Percentiles rank a stretch among this genome's conserved stretches.
Evolutionary conservation across 2,329 filamentous ascomycete genomes (phyloP).

Genomic region (Fusarium sp.): DNA sequence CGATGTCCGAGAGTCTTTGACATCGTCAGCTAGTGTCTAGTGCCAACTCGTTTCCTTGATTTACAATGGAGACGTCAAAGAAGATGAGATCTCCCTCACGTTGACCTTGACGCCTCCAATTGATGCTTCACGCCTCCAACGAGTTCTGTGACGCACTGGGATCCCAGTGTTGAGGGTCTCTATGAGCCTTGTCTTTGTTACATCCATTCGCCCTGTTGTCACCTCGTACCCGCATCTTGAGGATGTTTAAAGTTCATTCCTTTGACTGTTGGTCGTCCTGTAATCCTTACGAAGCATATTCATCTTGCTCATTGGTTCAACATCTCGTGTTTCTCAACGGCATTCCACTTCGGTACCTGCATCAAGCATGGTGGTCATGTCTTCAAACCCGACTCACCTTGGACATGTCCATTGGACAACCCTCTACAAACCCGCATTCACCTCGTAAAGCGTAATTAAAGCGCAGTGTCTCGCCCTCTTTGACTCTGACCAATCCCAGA

Average conservation of each 20-base stretch:
- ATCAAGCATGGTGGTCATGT: background rate
- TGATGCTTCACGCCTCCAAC: background rate
- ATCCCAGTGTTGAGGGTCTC: background rate
- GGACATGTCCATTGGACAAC: background rate
- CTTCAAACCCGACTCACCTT: background rate
- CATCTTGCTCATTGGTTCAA: background rate
- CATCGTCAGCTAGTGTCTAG: background rate
- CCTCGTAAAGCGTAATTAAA: constrained; percentile 3
- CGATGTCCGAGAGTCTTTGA: background rate
- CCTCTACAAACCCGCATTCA: background rate
- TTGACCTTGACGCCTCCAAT: constrained; percentile 1
- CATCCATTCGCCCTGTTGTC: background rate
- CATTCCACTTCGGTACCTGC: background rate
- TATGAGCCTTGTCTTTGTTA: background rate
- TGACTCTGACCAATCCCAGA: background rate
- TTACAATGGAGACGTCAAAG: constrained; percentile 4
- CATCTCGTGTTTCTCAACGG: background rate
- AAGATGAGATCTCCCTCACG: background rate
- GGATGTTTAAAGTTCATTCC: background rate
- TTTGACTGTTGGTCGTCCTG: background rate
- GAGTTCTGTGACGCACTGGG: background rate
- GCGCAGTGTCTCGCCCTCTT: background rate
- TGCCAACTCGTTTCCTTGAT: background rate
- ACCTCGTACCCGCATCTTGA: background rate
- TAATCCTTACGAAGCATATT: background rate